phyloP scores from a whole-genome alignment of 768 basidiomycete species.

The Lactifluus volemus region DNA sequence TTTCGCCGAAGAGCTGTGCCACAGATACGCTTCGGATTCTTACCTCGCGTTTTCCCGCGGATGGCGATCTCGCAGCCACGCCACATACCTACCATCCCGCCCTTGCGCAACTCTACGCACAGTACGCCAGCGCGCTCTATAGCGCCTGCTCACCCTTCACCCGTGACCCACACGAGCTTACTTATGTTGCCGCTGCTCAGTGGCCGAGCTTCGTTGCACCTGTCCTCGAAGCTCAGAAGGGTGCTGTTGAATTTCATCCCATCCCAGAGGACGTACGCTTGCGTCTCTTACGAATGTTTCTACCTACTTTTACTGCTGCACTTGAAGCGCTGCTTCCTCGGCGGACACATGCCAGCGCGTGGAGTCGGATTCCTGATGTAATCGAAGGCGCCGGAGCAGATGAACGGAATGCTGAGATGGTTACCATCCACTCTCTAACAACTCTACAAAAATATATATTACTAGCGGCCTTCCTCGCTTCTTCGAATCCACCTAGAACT shows the following conservation, averaged over 20 bases:
- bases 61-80: constrained; percentile 5
- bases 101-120: constrained; percentile 51
- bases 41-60: constrained; percentile 30
- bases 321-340: constrained; percentile 65
- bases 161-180: constrained; percentile 58
- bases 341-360: constrained; percentile 51
- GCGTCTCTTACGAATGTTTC: constrained; percentile 56
- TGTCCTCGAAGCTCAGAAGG: constrained; percentile 39
- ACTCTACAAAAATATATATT: constrained; percentile 69
- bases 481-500: constrained; percentile 73
- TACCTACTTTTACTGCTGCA: constrained; percentile 49
- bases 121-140: constrained; percentile 51
- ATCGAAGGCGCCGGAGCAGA: neutral
- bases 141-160: constrained; percentile 56
- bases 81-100: constrained; percentile 42
- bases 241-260: neutral
- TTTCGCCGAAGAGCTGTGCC: neutral
- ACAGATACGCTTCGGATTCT: constrained; percentile 32
- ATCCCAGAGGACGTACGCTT: constrained; percentile 42
- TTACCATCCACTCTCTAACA: constrained; percentile 38
- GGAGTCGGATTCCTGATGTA: constrained; percentile 46
- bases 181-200: constrained; percentile 66
- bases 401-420: constrained; percentile 11
- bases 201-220: constrained; percentile 79
- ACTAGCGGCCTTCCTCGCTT: constrained; percentile 71